Conservation (phyloP, 139 green algal species). For the Chlamydomonas schloesseri region DNA sequence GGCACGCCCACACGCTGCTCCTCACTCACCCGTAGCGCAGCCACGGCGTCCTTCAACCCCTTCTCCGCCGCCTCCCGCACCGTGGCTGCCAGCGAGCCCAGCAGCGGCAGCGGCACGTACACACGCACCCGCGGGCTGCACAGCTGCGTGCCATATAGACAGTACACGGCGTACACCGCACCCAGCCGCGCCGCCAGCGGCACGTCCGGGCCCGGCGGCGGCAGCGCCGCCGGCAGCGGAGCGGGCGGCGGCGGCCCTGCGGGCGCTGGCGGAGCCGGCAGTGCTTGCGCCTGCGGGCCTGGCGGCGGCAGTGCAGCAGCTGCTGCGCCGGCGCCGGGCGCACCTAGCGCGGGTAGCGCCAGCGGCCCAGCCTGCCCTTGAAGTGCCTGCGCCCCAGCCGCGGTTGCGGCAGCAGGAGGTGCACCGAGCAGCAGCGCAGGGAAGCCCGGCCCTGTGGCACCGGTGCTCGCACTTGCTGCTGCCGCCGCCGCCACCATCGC, state of each 20-base stretch:
- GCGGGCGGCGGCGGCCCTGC: background rate
- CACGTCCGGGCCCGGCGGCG: conserved; percentile 15
- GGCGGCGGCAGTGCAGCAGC: background rate
- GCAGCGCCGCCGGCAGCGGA: background rate
- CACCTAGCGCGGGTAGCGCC: background rate
- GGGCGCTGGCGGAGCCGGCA: background rate
- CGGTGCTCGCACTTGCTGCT: background rate
- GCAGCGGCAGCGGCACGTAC: conserved; percentile 40
- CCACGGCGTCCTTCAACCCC: background rate
- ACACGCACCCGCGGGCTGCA: background rate
- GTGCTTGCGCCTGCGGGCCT: background rate
- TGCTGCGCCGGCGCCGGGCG: too few species aligned
- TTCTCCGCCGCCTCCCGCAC: conserved; percentile 20
- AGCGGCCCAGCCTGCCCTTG: background rate
- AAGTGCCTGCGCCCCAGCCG: background rate
- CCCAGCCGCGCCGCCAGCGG: conserved; percentile 17
- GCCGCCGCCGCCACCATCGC: too few species aligned
- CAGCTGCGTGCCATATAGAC: conserved; percentile 35
- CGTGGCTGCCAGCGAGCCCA: background rate
- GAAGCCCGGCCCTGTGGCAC: background rate
- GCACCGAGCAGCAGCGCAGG: background rate
- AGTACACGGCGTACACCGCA: conserved; percentile 29
- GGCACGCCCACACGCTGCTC: background rate
- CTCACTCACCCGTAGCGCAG: background rate
- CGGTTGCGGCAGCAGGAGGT: background rate